phyloP scores from a whole-genome alignment of 2,329 filamentous ascomycete genomes.

The Paecilomyces dactylethromorphus region DNA sequence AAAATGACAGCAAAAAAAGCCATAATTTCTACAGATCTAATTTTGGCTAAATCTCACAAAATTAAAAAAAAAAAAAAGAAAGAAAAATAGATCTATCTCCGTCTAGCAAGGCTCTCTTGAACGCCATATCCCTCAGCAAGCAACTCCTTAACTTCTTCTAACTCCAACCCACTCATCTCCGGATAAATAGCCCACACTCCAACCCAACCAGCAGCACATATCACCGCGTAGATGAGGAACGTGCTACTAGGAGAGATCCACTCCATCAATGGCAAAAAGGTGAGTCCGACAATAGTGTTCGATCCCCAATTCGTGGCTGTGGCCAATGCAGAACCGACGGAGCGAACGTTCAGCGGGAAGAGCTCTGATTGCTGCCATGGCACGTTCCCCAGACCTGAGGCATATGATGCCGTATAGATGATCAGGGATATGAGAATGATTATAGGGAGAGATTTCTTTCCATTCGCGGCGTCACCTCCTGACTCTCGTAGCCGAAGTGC shows the following conservation, averaged over 20 bases:
- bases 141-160: slow-evolving; percentile 72
- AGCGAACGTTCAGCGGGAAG: slow-evolving; percentile 63
- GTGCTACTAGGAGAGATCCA: slow-evolving; percentile 65
- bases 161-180: slow-evolving; percentile 72
- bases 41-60: background rate
- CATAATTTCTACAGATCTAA: background rate
- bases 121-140: slow-evolving; percentile 70
- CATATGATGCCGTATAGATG: slow-evolving; percentile 78
- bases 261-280: slow-evolving; percentile 84
- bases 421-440: slow-evolving; percentile 71
- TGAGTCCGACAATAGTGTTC: slow-evolving; percentile 80
- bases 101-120: slow-evolving; percentile 34
- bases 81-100: too few species aligned
- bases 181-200: slow-evolving; percentile 72
- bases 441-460: slow-evolving; percentile 25
- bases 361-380: slow-evolving; percentile 96
- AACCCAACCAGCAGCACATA: slow-evolving; percentile 63
- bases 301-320: slow-evolving; percentile 80
- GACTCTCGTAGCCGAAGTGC: slow-evolving; percentile 13
- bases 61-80: too few species aligned
- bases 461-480: slow-evolving; percentile 12
- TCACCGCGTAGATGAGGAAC: slow-evolving; percentile 68
- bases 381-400: slow-evolving; percentile 81
- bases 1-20: background rate
- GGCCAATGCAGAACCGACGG: slow-evolving; percentile 53